Conservation (phyloP, 2,329 filamentous ascomycete genomes). For the Drechslerella coelobrocha region DNA sequence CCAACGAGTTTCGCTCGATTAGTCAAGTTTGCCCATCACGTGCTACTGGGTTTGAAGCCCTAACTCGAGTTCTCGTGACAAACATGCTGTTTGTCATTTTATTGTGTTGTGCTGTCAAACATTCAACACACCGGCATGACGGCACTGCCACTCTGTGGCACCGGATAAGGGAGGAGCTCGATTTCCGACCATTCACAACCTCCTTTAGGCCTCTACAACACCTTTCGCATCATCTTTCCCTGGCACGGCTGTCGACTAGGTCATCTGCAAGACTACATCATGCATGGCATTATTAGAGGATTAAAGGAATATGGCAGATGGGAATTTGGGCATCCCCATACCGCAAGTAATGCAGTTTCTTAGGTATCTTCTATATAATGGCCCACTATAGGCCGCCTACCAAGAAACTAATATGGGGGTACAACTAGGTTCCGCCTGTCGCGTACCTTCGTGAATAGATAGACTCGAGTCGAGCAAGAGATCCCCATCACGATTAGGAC, state of each 20-base stretch:
- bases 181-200: constrained; percentile 50
- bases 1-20: constrained; percentile 32
- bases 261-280: constrained; percentile 4
- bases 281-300: not conserved
- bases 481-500: not conserved
- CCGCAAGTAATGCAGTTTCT: not conserved
- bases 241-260: not conserved
- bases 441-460: not conserved
- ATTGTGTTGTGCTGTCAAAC: constrained; percentile 18
- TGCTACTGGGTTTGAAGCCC: constrained; percentile 40
- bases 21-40: constrained; percentile 34
- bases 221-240: constrained; percentile 23
- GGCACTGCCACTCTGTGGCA: constrained; percentile 22
- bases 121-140: constrained; percentile 23
- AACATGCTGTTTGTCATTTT: not conserved
- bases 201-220: constrained; percentile 25
- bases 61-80: constrained; percentile 23
- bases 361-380: not conserved
- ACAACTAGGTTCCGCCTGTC: not conserved
- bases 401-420: not conserved
- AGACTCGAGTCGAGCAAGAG: not conserved
- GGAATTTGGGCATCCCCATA: constrained; percentile 25
- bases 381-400: not conserved
- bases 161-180: constrained; percentile 35
- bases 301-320: constrained; percentile 7